Evolutionary conservation across 2,329 filamentous ascomycete species (phyloP).

Genomic region (Clarireedia paspali): DNA sequence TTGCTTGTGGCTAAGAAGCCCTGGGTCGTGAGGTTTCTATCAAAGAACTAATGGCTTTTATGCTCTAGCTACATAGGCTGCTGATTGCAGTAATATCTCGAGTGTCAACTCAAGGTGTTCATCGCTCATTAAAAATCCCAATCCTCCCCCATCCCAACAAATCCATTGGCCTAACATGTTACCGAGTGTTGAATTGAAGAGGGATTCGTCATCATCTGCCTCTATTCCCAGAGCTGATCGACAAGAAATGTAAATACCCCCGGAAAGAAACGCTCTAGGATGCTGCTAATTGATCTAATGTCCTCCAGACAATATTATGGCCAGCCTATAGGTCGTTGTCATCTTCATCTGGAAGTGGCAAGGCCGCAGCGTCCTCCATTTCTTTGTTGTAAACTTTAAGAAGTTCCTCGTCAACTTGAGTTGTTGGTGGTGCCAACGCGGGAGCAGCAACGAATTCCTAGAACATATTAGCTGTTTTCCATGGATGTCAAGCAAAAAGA

Average conservation of each 20-base stretch:
- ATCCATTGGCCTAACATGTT: slow-evolving; percentile 21
- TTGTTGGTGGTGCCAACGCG: slow-evolving; percentile 89
- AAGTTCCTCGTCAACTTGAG: slow-evolving; percentile 76
- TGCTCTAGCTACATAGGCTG: slow-evolving; percentile 28
- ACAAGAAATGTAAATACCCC: slow-evolving; percentile 27
- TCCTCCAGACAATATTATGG: slow-evolving; percentile 12
- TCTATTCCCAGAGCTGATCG: slow-evolving; percentile 25
- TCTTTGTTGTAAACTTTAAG: slow-evolving; percentile 79
- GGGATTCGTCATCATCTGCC: slow-evolving; percentile 20
- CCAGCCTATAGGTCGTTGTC: slow-evolving; percentile 52
- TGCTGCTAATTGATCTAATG: slow-evolving; percentile 21
- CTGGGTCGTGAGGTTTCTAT: slow-evolving; percentile 3
- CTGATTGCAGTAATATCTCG: slow-evolving; percentile 20
- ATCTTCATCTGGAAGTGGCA: slow-evolving; percentile 92
- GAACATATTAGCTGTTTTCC: slow-evolving; percentile 13
- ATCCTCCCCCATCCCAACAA: slow-evolving; percentile 18
- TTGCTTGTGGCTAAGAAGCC: background rate
- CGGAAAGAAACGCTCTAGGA: slow-evolving; percentile 30
- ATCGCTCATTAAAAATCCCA: slow-evolving; percentile 23
- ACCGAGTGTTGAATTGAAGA: slow-evolving; percentile 23
- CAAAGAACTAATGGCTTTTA: slow-evolving; percentile 24
- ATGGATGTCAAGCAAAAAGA: slow-evolving; percentile 11
- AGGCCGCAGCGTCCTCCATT: slow-evolving; percentile 71
- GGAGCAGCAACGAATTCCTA: slow-evolving; percentile 96
- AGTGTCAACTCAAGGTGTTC: slow-evolving; percentile 22